These are phyloP conservation scores for Microbotryum intermedium DNA, from an alignment of 1,284 basidiomycete species.

Conservation along the genomic window DNA sequence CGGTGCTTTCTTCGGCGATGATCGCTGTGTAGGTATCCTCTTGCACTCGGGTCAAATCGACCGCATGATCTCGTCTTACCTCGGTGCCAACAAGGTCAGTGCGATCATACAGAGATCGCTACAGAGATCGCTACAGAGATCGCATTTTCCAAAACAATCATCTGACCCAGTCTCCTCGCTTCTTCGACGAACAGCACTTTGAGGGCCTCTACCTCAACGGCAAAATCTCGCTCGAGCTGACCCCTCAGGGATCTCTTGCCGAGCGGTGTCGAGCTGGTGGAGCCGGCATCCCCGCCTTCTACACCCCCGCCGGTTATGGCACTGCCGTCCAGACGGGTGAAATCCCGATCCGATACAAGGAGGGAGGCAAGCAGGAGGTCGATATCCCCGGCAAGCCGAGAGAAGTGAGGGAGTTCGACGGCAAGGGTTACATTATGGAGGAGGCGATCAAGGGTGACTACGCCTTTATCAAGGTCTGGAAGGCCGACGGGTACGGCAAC, in stretches of 20 bases:
- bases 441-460: slow-evolving; percentile 62
- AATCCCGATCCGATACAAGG: slow-evolving; percentile 39
- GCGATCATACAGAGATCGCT: too few relatives aligned
- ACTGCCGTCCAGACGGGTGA: slow-evolving; percentile 42
- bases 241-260: slow-evolving; percentile 80
- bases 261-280: slow-evolving; percentile 86
- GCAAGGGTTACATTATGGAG: slow-evolving; percentile 77
- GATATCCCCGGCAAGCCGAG: slow-evolving; percentile 46
- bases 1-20: slow-evolving; percentile 2
- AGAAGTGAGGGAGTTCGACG: slow-evolving; percentile 69
- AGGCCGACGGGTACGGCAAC: slow-evolving; percentile 66
- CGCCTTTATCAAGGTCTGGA: slow-evolving; percentile 88
- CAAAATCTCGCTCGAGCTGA: slow-evolving; percentile 73
- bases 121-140: too few relatives aligned
- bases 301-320: slow-evolving; percentile 70
- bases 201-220: slow-evolving; percentile 60
- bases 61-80: slow-evolving; percentile 58
- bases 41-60: slow-evolving; percentile 66
- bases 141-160: not conserved
- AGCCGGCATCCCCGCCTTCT: slow-evolving; percentile 93
- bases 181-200: not conserved
- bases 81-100: slow-evolving; percentile 34
- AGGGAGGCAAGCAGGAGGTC: slow-evolving; percentile 49
- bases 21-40: slow-evolving; percentile 55
- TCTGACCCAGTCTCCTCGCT: not conserved